Evolutionary conservation across 768 basidiomycete genomes (phyloP), one percentile per base, ranked within the genome.

Genomic region (Plicaturopsis crispa): DNA sequence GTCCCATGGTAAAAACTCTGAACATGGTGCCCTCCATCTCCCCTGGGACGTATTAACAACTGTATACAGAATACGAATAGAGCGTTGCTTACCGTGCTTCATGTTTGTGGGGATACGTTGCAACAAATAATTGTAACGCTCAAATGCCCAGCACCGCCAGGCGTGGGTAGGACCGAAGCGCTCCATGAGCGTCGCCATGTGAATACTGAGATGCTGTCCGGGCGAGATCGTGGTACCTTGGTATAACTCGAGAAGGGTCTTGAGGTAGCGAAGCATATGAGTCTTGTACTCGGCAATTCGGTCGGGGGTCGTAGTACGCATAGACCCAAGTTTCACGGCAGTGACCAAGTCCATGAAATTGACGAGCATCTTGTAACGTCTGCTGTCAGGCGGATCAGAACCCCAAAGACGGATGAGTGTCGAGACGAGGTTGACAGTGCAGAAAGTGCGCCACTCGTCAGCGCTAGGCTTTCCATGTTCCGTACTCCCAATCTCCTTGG

Each of bases 151-250:
- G 22, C 56, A 56, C 12, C 59, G 40, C 63, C 65, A 69, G 5
- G 51, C 47, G 36, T 61, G 65, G 6, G 49, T 51, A 0, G 66
- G 65, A 1, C 66, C 63, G 43, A 62, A 63, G 1, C 47, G 38
- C 1, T 40, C 38, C 3, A 72, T 42, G 16, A 52, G 48, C 3
- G 53, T 40, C 0, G 45, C 43, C 17, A 67, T 44, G 46, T 72
- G 69, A 13, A 73, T 45, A 1, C 62, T 41, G 3, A 65, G 35
- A 42, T 71, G 71, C 5, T 70, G 66, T 31, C 66, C 64, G 0
- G 62, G 57, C 1, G 42, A 43, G 13, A 69, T 38, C 1, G 33
- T 31, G 4, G 45, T 41, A 8, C 50, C 48, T 0, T 55, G 57
- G 41, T 53, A 72, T 0, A 70, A 50, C 0, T 44, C 33, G 1